These are phyloP conservation scores for Phytophthora megakarya DNA, from an alignment of 352 stramenopile genomes.

Conservation along the genomic window DNA sequence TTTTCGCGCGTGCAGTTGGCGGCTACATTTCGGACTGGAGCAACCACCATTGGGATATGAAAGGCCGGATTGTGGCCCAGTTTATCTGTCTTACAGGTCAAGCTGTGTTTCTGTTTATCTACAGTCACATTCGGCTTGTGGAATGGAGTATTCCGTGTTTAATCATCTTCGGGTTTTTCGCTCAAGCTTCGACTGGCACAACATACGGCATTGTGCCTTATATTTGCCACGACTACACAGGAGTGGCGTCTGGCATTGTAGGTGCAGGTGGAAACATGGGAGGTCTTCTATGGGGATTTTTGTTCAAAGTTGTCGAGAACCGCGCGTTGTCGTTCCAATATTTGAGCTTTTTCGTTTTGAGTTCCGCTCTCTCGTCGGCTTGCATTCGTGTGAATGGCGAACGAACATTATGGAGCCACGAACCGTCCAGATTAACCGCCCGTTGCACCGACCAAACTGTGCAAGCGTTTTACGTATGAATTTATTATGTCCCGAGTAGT, in stretches of 20 bases:
- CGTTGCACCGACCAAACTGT: slow-evolving; percentile 24
- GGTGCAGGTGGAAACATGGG: slow-evolving; percentile 59
- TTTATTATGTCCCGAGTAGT: neutral
- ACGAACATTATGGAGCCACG: slow-evolving; percentile 34
- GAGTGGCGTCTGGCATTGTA: slow-evolving; percentile 52
- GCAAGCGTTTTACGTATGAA: slow-evolving; percentile 33
- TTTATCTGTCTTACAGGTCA: slow-evolving; percentile 75
- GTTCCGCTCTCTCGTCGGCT: slow-evolving; percentile 21
- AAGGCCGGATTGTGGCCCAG: slow-evolving; percentile 83
- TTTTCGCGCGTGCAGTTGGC: slow-evolving; percentile 90
- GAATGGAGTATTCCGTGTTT: slow-evolving; percentile 74
- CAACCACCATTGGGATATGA: slow-evolving; percentile 83
- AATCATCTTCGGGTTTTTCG: slow-evolving; percentile 90
- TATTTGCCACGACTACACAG: slow-evolving; percentile 43
- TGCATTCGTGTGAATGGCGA: slow-evolving; percentile 30
- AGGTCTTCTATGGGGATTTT: slow-evolving; percentile 51
- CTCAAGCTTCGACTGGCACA: slow-evolving; percentile 47
- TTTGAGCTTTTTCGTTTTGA: slow-evolving; percentile 45
- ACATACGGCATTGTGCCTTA: slow-evolving; percentile 75
- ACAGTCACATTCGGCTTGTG: slow-evolving; percentile 58
- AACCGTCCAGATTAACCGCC: slow-evolving; percentile 11
- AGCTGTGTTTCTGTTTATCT: slow-evolving; percentile 83
- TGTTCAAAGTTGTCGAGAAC: slow-evolving; percentile 50
- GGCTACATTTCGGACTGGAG: slow-evolving; percentile 82
- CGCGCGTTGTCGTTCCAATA: slow-evolving; percentile 47